phyloP scores from a whole-genome alignment of 2,329 filamentous ascomycete genomes.

The Stagonosporopsis rhizophila region DNA sequence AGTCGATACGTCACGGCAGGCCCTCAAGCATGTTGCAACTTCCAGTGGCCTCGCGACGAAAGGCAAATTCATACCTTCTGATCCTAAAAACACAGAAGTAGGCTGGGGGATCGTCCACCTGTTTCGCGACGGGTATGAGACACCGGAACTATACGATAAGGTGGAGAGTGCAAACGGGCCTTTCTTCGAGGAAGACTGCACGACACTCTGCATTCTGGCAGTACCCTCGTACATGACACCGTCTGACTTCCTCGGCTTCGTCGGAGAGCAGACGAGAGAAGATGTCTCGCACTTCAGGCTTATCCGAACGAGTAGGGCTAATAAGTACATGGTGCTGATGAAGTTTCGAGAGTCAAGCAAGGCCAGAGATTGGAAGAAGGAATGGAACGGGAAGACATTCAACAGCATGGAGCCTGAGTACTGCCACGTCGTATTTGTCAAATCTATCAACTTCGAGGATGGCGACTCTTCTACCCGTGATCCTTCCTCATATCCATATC shows the following conservation, averaged over 20 bases:
- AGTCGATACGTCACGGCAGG: slow-evolving; percentile 35
- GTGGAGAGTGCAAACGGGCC: slow-evolving; percentile 40
- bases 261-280: slow-evolving; percentile 85
- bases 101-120: slow-evolving; percentile 95
- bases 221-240: slow-evolving; percentile 94
- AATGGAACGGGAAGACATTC: slow-evolving; percentile 93
- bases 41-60: slow-evolving; percentile 75
- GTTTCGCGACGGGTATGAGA: slow-evolving; percentile 84
- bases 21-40: slow-evolving; percentile 46
- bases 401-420: slow-evolving; percentile 94
- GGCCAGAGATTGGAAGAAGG: slow-evolving; percentile 79
- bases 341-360: slow-evolving; percentile 81
- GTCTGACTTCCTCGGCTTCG: slow-evolving; percentile 87
- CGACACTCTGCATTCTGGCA: slow-evolving; percentile 89
- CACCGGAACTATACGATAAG: slow-evolving; percentile 65
- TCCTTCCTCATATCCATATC: slow-evolving; percentile 64
- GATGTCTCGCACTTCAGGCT: slow-evolving; percentile 93
- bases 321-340: slow-evolving; percentile 93
- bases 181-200: slow-evolving; percentile 71
- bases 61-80: slow-evolving; percentile 76
- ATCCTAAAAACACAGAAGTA: slow-evolving; percentile 74
- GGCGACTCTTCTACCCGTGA: slow-evolving; percentile 54
- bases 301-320: slow-evolving; percentile 86
- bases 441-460: slow-evolving; percentile 83
- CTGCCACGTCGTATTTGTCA: slow-evolving; percentile 94